These are phyloP conservation scores for Adansonia madagascariensis DNA, from an alignment of 441 rosid species.

Conservation along the genomic window DNA sequence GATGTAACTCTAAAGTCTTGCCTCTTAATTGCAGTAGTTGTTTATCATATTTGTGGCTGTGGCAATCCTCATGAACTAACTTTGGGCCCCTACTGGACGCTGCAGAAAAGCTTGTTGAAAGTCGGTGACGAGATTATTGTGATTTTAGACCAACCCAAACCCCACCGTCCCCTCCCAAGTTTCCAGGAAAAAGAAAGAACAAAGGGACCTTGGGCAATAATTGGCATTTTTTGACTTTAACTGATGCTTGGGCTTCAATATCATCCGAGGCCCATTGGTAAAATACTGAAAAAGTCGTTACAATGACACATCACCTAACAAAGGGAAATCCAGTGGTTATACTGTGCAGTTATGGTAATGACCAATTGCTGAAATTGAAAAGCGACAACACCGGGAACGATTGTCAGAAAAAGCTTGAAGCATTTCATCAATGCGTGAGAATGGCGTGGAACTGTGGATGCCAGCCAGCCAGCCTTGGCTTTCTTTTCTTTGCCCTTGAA, in stretches of 20 bases:
- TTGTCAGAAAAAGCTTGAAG: not conserved
- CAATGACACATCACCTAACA: not conserved
- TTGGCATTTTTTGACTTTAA: not conserved
- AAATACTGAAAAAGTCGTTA: not conserved
- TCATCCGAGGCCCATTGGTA: not conserved
- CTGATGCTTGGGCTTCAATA: not conserved
- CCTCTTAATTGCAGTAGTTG: not conserved
- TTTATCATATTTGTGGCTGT: not conserved
- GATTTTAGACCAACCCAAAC: not conserved
- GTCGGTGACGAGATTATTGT: not conserved
- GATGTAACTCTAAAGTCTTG: not conserved
- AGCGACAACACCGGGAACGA: not conserved
- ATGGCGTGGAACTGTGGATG: not conserved
- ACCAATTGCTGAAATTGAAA: not conserved
- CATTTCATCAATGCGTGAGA: conserved; percentile 2
- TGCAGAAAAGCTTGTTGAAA: conserved; percentile 7
- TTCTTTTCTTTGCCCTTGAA: not conserved
- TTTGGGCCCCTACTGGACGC: not conserved
- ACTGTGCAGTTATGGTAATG: not conserved
- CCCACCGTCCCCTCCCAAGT: not conserved
- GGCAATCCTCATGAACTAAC: not conserved
- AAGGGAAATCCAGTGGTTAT: conserved; percentile 12
- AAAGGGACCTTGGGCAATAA: not conserved
- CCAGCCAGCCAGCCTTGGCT: not conserved
- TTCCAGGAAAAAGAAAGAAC: not conserved